Base-by-base conservation (phyloP, 1,284 basidiomycete species). In the Inonotus hispidus region DNA sequence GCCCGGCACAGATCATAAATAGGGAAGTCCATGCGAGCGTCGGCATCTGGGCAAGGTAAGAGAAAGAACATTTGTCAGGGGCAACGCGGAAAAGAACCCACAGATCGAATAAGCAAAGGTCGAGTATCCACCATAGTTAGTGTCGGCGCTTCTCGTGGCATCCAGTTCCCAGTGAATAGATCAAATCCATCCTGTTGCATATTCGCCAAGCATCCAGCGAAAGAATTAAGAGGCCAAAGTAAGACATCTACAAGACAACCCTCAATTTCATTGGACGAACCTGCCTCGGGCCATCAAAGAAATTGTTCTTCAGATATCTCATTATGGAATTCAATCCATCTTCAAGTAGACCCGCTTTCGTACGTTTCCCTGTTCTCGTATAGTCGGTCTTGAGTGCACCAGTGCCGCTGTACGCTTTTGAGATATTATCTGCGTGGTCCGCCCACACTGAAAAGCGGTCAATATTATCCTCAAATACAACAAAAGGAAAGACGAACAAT, bases 351-450 rank as follows among this genome's bases (percentile, higher is more conserved):
- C 96, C 96, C 64, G 86, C 83, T 57, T 79, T 84, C 2, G 93
- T 93, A 23, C 95, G 83, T 73, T 91, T 90, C 68, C 95, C 96
- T 0, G 95, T 98, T 53, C 93, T 81, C 8, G 95, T 99, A 72
- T 94, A 98, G 75, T 99, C 97, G 0, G 94, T 95, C 75, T 99
- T 99, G 67, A 99, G 77, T 1, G 97, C 97, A 14, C 93, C 95
- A 23, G 95, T 96, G 25, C 97, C 97, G 56, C 88, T 91, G 74
- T 99, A 99, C 0, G 95, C 95, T 63, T 83, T 87, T 1, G 94
- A 90, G 65, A 99, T 92, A 56, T 82, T 79, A 73, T 99, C 94
- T 19, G 94, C 97, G 71, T 99, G 96, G 71, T 99, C 93, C 21
- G 97, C 91, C 97, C 97, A 99, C 72, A 98, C 95, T 95, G 63